Evolutionary conservation across 164 flowering plant genomes (phyloP), one percentile per base, ranked within the genome.

Genomic region (Sextonia rubra): DNA sequence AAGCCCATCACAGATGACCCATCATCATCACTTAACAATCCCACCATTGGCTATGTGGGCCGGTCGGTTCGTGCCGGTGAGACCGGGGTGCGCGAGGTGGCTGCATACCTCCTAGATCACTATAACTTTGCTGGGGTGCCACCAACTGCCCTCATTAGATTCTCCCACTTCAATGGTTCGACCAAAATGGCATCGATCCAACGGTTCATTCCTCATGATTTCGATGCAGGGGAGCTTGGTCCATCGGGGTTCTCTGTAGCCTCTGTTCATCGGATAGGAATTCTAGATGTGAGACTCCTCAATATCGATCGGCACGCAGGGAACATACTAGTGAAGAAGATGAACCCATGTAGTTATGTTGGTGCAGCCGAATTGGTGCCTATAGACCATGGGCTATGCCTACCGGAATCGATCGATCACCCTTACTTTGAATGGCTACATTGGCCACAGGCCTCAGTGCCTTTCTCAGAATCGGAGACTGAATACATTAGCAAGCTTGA

Each of bases 391-490:
- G 98, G 97, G 5, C 84, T 91, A 62, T 93, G 97, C 86, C 78
- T 93, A 1, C 98, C 98, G 1, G 97, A 91, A 75, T 80, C 85
- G 76, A 83, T 91, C 0, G 97, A 91, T 55, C 93, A 93, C 79
- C 98, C 98, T 14, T 93, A 93, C 76, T 91, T 93, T 64, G 98
- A 93, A 73, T 93, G 98, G 98, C 76, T 91, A 47, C 96, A 91
- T 61, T 93, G 98, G 98, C 97, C 98, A 32, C 98, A 93, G 76
- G 91, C 98, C 20, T 82, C 84, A 5, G 69, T 89, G 20, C 98
- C 98, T 23, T 93, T 93, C 70, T 83, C 96, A 0, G 93, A 91
- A 23, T 23, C 73, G 12, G 97, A 93, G 78, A 24, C 74, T 1
- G 89, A 91, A 71, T 93, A 93, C 71, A 91, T 91, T 66, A 75